These are phyloP conservation scores for Daldinia eschscholtzii DNA, from an alignment of 2,329 filamentous ascomycete species.

Conservation along the genomic window DNA sequence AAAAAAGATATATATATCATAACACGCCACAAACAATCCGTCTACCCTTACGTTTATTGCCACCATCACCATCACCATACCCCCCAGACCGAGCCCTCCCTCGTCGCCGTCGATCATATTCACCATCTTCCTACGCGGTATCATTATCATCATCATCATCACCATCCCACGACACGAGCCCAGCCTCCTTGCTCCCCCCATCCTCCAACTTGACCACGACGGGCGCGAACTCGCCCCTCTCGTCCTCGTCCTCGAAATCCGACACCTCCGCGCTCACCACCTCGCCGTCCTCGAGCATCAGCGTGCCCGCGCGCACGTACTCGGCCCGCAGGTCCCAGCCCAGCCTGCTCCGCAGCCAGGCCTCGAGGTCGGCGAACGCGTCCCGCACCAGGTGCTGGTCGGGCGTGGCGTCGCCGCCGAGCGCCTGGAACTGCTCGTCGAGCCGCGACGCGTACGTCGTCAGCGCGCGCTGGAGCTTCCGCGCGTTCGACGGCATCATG, in stretches of 20 bases:
- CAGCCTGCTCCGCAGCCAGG: slow-evolving; percentile 58
- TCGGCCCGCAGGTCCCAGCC: slow-evolving; percentile 69
- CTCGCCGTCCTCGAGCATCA: slow-evolving; percentile 67
- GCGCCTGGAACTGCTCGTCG: slow-evolving; percentile 59
- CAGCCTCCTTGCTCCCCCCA: slow-evolving; percentile 64
- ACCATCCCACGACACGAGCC: slow-evolving; percentile 62
- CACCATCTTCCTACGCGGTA: background rate
- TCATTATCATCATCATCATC: no score
- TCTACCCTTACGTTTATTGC: background rate
- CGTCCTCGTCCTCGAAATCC: slow-evolving; percentile 67
- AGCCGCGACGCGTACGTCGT: slow-evolving; percentile 68
- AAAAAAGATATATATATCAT: background rate
- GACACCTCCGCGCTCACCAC: slow-evolving; percentile 61
- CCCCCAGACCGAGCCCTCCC: background rate
- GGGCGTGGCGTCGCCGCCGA: slow-evolving; percentile 52
- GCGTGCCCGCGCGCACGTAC: slow-evolving; percentile 62
- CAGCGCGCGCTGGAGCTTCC: slow-evolving; percentile 60
- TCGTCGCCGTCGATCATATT: no score
- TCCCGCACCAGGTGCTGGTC: slow-evolving; percentile 57
- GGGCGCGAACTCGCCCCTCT: slow-evolving; percentile 66
- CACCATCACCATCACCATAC: no score
- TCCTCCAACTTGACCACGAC: slow-evolving; percentile 67
- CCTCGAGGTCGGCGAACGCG: slow-evolving; percentile 64
- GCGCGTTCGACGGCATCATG: slow-evolving; percentile 50
- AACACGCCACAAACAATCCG: background rate